Conservation (phyloP, 2,329 filamentous ascomycete species). For the Cytospora chrysosperma region DNA sequence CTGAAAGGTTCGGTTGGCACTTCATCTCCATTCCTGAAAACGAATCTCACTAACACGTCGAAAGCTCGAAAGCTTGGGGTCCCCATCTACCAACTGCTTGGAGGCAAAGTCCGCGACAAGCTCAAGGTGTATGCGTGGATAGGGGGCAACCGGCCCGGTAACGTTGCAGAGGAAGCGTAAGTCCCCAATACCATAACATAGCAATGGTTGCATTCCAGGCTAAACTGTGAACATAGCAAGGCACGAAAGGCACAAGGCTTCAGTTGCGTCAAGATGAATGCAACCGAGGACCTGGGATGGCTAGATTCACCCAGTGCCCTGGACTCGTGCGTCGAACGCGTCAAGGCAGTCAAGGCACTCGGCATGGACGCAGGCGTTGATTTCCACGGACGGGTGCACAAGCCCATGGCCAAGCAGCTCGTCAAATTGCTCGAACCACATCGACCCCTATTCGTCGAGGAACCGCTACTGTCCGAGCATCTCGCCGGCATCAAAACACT, state of each 20-base stretch:
- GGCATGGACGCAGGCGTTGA: conserved; percentile 66
- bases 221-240: conserved; percentile 36
- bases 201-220: not conserved
- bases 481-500: conserved; percentile 58
- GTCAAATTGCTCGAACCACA: conserved; percentile 62
- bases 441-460: conserved; percentile 63
- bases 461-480: conserved; percentile 63
- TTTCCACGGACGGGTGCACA: conserved; percentile 69
- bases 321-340: conserved; percentile 56
- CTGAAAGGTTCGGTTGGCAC: conserved; percentile 46
- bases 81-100: conserved; percentile 63
- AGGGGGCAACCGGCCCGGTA: conserved; percentile 63
- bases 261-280: conserved; percentile 65
- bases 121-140: conserved; percentile 68
- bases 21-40: too few relatives aligned
- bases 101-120: conserved; percentile 63
- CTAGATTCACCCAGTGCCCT: conserved; percentile 61
- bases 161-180: conserved; percentile 56
- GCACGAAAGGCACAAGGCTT: conserved; percentile 55
- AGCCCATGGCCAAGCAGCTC: conserved; percentile 68
- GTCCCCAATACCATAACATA: conserved; percentile 10
- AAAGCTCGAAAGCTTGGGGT: conserved; percentile 41
- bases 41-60: not conserved
- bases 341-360: conserved; percentile 62
- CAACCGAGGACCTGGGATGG: conserved; percentile 65